Evolutionary conservation across 208 protist genomes (phyloP).

Genomic region (Trypanosoma brucei): DNA sequence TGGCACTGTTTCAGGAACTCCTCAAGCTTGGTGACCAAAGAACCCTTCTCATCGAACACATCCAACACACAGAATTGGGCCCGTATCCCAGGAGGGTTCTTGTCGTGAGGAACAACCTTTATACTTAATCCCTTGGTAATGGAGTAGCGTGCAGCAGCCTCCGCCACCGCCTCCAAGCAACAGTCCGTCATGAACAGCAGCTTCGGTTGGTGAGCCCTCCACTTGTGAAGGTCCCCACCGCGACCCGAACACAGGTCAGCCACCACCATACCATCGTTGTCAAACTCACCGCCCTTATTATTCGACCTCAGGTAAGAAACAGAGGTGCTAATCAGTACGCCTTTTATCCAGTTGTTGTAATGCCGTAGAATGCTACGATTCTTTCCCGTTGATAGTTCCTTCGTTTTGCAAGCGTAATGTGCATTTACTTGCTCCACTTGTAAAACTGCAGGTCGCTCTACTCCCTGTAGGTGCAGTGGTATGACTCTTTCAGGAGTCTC

Average conservation of each 20-base stretch:
- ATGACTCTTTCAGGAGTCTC: conserved; percentile 11
- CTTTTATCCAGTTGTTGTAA: conserved; percentile 81
- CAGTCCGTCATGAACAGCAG: conserved; percentile 69
- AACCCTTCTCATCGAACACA: conserved; percentile 41
- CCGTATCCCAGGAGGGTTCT: conserved; percentile 28
- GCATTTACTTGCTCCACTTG: conserved; percentile 30
- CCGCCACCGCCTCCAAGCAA: conserved; percentile 62
- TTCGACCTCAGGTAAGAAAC: conserved; percentile 8
- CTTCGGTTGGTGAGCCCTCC: conserved; percentile 40
- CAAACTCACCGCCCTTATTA: not conserved
- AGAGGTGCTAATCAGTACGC: conserved; percentile 18
- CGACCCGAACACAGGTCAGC: conserved; percentile 73
- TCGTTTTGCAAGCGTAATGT: conserved; percentile 58
- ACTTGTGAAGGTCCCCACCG: conserved; percentile 78
- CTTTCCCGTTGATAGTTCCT: conserved; percentile 29
- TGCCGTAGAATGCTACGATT: conserved; percentile 43
- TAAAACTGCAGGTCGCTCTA: not conserved
- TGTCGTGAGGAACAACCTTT: conserved; percentile 29
- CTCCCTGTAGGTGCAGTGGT: not conserved
- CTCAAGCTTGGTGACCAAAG: conserved; percentile 22
- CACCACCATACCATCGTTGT: conserved; percentile 19
- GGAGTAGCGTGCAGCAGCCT: conserved; percentile 67
- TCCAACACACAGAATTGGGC: conserved; percentile 66
- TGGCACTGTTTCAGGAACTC: conserved; percentile 15
- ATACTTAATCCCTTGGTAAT: conserved; percentile 57